A percentile compares a stretch with the other conserved stretches of the same genome.
phyloP scores from a whole-genome alignment of 1,284 basidiomycete species.

The Anthracocystis setariae region DNA sequence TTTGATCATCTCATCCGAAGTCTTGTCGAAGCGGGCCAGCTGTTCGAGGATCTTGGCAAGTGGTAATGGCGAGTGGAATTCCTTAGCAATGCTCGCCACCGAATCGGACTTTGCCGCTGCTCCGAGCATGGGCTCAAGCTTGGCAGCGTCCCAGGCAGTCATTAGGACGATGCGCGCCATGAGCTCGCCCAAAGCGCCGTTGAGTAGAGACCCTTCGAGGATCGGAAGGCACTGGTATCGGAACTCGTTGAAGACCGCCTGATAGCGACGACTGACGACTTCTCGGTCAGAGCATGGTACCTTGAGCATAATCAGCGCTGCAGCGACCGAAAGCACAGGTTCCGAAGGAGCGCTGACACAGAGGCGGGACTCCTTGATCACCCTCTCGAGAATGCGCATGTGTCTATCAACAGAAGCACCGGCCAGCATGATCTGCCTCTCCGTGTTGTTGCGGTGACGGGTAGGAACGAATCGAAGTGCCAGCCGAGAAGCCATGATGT shows the following conservation, averaged over 20 bases:
- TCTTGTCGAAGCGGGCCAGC: constrained; percentile 1
- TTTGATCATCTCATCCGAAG: too few species aligned
- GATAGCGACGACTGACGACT: background rate
- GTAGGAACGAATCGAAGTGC: background rate
- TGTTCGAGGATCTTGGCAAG: background rate
- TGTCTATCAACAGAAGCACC: constrained; percentile 6
- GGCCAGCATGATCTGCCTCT: too few species aligned
- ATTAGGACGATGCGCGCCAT: constrained; percentile 9
- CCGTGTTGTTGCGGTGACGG: background rate
- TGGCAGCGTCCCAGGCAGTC: constrained; percentile 19
- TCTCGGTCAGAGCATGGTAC: background rate
- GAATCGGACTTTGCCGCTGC: background rate
- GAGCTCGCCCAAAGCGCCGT: constrained; percentile 9
- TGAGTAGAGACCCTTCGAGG: background rate
- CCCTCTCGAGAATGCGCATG: constrained; percentile 7
- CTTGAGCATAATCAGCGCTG: constrained; percentile 8
- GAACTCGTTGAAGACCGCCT: constrained; percentile 5
- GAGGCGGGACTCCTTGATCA: background rate
- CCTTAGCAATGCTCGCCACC: too few species aligned
- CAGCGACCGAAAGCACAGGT: constrained; percentile 15
- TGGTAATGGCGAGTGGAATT: too few species aligned
- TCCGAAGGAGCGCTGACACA: constrained; percentile 3
- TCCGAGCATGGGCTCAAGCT: background rate
- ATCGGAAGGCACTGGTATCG: background rate
- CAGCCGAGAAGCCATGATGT: constrained; percentile 12